Percentiles rank a stretch among this genome's conserved stretches.
phyloP scores from a whole-genome alignment of 75 land plant species.

The Cunninghamia lanceolata region DNA sequence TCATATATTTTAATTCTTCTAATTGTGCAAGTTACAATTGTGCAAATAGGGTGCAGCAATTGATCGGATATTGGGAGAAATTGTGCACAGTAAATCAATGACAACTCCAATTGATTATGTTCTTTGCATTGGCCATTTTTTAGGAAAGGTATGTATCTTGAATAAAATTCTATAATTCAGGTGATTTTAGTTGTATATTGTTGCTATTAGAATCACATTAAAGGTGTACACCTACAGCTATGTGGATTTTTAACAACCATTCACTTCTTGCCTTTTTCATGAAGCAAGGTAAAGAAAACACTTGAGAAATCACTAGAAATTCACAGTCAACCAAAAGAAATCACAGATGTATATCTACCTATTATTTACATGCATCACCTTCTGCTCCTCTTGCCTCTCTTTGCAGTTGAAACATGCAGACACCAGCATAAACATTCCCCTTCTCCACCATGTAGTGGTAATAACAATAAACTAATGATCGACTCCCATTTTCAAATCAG shows the following conservation, averaged over 20 bases:
- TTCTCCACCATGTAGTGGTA: not conserved
- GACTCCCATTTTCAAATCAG: too few relatives aligned
- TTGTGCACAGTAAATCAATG: conserved; percentile 77
- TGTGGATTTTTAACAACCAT: not conserved
- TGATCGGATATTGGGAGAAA: conserved; percentile 92
- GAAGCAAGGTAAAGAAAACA: not conserved
- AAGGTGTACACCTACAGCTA: not conserved
- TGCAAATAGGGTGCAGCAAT: conserved; percentile 88
- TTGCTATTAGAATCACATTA: not conserved
- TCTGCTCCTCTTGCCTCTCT: not conserved
- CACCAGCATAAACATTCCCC: not conserved
- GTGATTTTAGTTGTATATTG: not conserved
- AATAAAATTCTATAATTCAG: not conserved
- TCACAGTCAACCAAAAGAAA: not conserved
- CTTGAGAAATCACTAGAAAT: not conserved
- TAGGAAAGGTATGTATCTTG: conserved; percentile 67
- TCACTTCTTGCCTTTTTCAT: not conserved
- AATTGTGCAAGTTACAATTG: not conserved
- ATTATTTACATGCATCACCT: not conserved
- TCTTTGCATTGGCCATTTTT: conserved; percentile 93
- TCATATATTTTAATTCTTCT: not conserved
- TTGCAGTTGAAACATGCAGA: not conserved
- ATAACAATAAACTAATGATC: too few relatives aligned
- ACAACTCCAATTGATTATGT: conserved; percentile 91
- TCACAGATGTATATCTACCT: not conserved